A percentile compares a stretch with the other conserved stretches of the same genome.
These are phyloP conservation scores for Wickerhamomyces bovis DNA, from an alignment of 805 yeast species.

Conservation along the genomic window DNA sequence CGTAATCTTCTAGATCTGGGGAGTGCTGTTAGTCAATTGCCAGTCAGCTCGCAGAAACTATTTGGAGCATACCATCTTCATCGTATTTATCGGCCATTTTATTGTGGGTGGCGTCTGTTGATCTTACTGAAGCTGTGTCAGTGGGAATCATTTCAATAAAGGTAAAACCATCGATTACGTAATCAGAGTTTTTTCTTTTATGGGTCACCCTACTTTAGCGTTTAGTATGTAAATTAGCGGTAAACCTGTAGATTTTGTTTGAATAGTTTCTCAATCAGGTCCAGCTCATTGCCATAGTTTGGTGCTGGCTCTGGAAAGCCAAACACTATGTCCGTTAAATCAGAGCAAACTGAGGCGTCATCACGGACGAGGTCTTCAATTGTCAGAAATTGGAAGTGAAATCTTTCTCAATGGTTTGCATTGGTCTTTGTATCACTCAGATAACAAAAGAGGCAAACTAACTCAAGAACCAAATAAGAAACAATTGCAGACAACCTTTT, in stretches of 20 bases:
- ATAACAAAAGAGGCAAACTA: too few relatives aligned
- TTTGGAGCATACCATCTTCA: conserved; percentile 21
- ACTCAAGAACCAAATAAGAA: too few relatives aligned
- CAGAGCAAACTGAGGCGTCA: not conserved
- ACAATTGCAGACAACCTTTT: too few relatives aligned
- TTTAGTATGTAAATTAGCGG: too few relatives aligned
- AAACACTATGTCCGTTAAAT: not conserved
- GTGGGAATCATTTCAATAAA: too few relatives aligned
- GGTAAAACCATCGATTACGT: not conserved
- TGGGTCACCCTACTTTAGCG: too few relatives aligned
- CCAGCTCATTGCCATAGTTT: not conserved
- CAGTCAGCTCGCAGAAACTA: not conserved
- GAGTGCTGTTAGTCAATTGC: not conserved
- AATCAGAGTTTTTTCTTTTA: too few relatives aligned
- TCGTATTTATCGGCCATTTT: conserved; percentile 11
- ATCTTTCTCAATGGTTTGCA: not conserved
- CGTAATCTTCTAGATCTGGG: conserved; percentile 26
- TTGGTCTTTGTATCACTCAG: too few relatives aligned
- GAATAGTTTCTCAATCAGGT: not conserved
- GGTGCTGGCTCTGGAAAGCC: not conserved
- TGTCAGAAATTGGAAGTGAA: not conserved
- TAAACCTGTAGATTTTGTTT: too few relatives aligned
- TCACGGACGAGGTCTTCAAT: not conserved
- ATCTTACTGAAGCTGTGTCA: too few relatives aligned
- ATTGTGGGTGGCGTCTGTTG: not conserved